These are phyloP conservation scores for Aspergillus panamensis DNA, from an alignment of 495 filamentous ascomycete genomes.

Conservation along the genomic window DNA sequence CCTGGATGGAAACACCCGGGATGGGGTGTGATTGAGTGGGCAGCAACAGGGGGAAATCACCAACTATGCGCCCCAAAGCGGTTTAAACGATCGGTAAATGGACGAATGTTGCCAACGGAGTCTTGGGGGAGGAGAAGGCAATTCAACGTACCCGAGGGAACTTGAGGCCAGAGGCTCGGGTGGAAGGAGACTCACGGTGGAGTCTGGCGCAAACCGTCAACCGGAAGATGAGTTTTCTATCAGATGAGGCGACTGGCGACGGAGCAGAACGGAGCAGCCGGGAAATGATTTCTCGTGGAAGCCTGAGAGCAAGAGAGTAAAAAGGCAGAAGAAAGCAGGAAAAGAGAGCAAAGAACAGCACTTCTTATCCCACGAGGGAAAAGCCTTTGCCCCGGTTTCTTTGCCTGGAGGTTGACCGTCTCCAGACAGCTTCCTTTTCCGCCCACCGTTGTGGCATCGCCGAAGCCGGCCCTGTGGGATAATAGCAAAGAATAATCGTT, in stretches of 20 bases:
- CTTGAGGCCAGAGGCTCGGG: constrained; percentile 17
- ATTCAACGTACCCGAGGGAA: constrained; percentile 27
- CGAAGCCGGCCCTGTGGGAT: constrained; percentile 40
- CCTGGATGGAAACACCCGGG: too few relatives aligned
- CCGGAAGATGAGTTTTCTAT: background rate
- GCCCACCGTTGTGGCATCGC: constrained; percentile 32
- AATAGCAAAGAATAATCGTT: constrained; percentile 13
- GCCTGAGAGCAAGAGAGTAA: constrained; percentile 17
- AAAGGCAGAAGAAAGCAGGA: constrained; percentile 13
- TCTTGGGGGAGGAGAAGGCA: constrained; percentile 1
- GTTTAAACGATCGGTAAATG: constrained; percentile 26
- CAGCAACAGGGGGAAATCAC: background rate
- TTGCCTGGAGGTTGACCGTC: constrained; percentile 16
- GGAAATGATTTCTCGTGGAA: constrained; percentile 15
- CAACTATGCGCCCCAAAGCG: constrained; percentile 12
- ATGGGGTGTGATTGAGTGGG: constrained; percentile 15
- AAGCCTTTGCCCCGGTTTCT: constrained; percentile 30
- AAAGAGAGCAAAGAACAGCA: constrained; percentile 1
- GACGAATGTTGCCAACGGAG: background rate
- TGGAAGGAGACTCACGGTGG: constrained; percentile 26
- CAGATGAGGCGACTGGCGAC: constrained; percentile 8
- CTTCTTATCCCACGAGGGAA: constrained; percentile 30
- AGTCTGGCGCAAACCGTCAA: constrained; percentile 18
- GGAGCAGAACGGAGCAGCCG: constrained; percentile 33
- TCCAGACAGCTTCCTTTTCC: constrained; percentile 22